Conservation (phyloP, 2,329 filamentous ascomycete species). For the Neopestalotiopsis sp. region DNA sequence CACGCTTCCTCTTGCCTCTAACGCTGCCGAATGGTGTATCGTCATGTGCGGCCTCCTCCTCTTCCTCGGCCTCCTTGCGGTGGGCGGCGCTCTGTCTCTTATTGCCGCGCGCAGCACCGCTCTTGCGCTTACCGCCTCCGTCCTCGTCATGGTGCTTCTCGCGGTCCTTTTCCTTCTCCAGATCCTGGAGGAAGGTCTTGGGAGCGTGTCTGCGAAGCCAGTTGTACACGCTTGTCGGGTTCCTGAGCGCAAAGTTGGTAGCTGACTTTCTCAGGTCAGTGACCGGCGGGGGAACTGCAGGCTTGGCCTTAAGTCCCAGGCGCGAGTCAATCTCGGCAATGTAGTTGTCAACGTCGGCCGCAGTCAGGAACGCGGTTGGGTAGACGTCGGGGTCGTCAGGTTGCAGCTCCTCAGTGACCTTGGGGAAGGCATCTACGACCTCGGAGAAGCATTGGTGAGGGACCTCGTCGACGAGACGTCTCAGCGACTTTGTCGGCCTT, state of each 20-base stretch:
- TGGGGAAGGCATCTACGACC: constrained; percentile 68
- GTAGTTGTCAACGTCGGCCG: constrained; percentile 77
- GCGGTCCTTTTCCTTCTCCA: constrained; percentile 55
- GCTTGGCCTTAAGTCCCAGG: constrained; percentile 49
- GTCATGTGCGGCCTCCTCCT: constrained; percentile 37
- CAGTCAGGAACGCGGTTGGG: constrained; percentile 69
- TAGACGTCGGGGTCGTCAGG: constrained; percentile 56
- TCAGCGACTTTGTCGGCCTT: constrained; percentile 52
- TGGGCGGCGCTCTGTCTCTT: constrained; percentile 45
- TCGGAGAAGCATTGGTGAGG: constrained; percentile 57
- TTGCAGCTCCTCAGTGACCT: constrained; percentile 54
- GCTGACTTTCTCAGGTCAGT: constrained; percentile 35
- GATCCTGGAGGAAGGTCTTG: constrained; percentile 83
- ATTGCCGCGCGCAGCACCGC: constrained; percentile 32
- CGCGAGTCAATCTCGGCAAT: constrained; percentile 66
- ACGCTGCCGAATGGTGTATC: constrained; percentile 37
- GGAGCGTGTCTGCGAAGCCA: constrained; percentile 89
- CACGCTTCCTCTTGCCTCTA: constrained; percentile 61
- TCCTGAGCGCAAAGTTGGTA: constrained; percentile 64
- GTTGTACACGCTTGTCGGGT: constrained; percentile 92
- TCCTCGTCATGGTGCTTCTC: constrained; percentile 40
- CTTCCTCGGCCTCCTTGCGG: constrained; percentile 44
- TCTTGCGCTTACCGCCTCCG: constrained; percentile 39
- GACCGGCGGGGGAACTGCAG: constrained; percentile 57
- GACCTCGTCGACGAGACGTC: constrained; percentile 55